Percentiles rank a stretch among this genome's conserved stretches.
phyloP scores from a whole-genome alignment of 768 basidiomycete genomes.

The Phaffia tasmanica region DNA sequence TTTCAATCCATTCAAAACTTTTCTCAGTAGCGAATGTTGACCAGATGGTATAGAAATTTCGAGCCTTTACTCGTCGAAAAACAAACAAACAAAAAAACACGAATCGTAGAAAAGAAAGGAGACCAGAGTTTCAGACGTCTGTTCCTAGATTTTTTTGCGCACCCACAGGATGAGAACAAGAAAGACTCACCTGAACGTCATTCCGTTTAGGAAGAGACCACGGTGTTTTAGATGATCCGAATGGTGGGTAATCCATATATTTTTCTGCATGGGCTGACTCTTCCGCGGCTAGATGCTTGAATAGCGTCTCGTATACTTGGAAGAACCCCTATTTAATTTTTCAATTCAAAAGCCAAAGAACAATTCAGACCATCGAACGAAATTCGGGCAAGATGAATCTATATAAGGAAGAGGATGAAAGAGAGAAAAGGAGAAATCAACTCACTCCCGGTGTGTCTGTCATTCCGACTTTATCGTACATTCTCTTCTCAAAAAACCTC shows the following conservation, averaged over 20 bases:
- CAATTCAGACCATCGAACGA: not conserved
- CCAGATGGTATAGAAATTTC: constrained; percentile 77
- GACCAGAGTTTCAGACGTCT: not conserved
- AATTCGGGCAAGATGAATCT: too few species aligned
- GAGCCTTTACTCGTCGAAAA: constrained; percentile 33
- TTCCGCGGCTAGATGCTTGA: constrained; percentile 68
- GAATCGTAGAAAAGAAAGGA: not conserved
- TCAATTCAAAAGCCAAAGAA: not conserved
- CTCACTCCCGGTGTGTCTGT: constrained; percentile 42
- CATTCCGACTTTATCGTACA: constrained; percentile 32
- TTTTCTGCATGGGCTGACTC: constrained; percentile 48
- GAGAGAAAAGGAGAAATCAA: constrained; percentile 29
- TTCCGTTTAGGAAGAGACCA: constrained; percentile 44
- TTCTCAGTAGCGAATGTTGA: constrained; percentile 74
- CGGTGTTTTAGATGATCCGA: constrained; percentile 65
- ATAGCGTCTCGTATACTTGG: constrained; percentile 76
- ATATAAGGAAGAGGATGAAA: not conserved
- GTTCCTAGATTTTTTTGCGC: constrained; percentile 42
- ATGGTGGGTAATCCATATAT: constrained; percentile 58
- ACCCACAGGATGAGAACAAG: not conserved
- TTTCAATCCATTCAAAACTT: constrained; percentile 76
- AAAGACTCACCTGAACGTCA: constrained; percentile 9
- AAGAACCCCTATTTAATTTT: constrained; percentile 60
- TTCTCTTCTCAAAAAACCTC: constrained; percentile 60
- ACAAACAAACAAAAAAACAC: not conserved